Percentiles rank a stretch among this genome's conserved stretches.
These are phyloP conservation scores for Beauveria australis DNA, from an alignment of 2,329 filamentous ascomycete species.

Conservation along the genomic window DNA sequence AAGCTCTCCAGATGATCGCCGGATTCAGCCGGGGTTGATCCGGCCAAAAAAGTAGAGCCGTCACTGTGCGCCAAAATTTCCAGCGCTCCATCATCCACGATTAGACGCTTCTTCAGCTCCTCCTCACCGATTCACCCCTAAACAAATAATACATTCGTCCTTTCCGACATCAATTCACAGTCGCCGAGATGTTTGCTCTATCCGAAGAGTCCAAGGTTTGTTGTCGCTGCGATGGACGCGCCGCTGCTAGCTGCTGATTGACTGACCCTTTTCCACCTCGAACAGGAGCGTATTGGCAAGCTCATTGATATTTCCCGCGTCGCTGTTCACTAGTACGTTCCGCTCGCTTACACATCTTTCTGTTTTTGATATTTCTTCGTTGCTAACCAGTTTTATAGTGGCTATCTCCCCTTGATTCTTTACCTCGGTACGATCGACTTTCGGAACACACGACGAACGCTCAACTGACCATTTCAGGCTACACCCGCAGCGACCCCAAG, in stretches of 20 bases:
- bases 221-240: neutral
- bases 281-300: constrained; percentile 91
- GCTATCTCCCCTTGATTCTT: constrained; percentile 92
- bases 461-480: constrained; percentile 50
- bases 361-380: neutral
- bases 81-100: neutral
- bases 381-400: constrained; percentile 48
- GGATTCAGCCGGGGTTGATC: constrained; percentile 9
- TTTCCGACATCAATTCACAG: neutral
- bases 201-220: constrained; percentile 95
- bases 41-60: constrained; percentile 1
- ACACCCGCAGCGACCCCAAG: constrained; percentile 87
- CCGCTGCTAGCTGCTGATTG: neutral
- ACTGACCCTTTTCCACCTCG: constrained; percentile 9
- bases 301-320: constrained; percentile 91
- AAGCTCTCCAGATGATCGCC: neutral
- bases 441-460: neutral
- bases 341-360: neutral
- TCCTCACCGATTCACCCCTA: neutral
- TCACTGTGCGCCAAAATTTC: constrained; percentile 6
- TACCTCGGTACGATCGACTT: constrained; percentile 66
- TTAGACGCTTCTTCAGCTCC: neutral
- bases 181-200: constrained; percentile 52
- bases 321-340: constrained; percentile 84
- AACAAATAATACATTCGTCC: neutral